Evolutionary conservation across 116 monocot species (phyloP).

Genomic region (Zostera marina): DNA sequence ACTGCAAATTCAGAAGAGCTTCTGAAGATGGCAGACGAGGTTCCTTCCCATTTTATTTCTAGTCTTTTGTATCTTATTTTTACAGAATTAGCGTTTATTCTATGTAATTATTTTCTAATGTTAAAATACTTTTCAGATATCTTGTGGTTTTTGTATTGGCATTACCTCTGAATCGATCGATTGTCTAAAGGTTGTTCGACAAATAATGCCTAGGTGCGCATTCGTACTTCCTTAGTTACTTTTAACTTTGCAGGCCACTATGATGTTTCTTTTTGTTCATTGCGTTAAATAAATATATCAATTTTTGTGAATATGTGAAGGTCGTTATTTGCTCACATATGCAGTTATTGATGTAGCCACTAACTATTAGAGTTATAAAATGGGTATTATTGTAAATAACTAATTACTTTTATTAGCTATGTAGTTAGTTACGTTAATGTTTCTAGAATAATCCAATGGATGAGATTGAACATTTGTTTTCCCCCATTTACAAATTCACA

Average conservation of each 20-base stretch:
- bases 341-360: too few relatives aligned
- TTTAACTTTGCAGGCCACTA: neutral
- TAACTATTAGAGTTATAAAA: too few relatives aligned
- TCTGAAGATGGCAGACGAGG: constrained; percentile 50
- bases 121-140: constrained; percentile 29
- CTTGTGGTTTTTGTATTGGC: constrained; percentile 29
- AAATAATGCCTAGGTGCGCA: constrained; percentile 36
- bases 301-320: neutral
- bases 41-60: constrained; percentile 6
- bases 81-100: too few relatives aligned
- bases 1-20: constrained; percentile 31
- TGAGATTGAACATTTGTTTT: too few relatives aligned
- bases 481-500: too few relatives aligned
- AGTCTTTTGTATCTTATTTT: too few relatives aligned
- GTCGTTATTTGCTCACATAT: too few relatives aligned
- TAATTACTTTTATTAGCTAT: too few relatives aligned
- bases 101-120: constrained; percentile 1
- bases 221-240: neutral
- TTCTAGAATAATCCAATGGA: too few relatives aligned
- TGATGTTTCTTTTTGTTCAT: neutral
- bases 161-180: constrained; percentile 9
- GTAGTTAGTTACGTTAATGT: too few relatives aligned
- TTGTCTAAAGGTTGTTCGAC: constrained; percentile 21
- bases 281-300: neutral
- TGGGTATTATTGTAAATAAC: too few relatives aligned